These are phyloP conservation scores for Calonectria pseudoturangicola DNA, from an alignment of 2,329 filamentous ascomycete species.

Conservation along the genomic window DNA sequence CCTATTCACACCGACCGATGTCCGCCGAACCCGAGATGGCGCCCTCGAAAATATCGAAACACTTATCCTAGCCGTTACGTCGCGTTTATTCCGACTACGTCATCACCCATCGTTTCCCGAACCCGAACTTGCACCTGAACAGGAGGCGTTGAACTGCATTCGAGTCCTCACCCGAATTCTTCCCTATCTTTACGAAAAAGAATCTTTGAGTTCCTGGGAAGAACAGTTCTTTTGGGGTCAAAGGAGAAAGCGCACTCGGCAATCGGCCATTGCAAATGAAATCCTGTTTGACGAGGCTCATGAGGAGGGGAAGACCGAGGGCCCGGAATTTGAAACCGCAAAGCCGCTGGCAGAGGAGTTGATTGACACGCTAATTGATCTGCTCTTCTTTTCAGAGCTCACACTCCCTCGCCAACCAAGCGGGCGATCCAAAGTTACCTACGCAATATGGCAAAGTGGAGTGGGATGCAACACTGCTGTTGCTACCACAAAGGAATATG, in stretches of 20 bases:
- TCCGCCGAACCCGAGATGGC: slow-evolving; percentile 89
- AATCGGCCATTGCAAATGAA: slow-evolving; percentile 80
- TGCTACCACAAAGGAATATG: slow-evolving; percentile 91
- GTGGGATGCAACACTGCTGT: slow-evolving; percentile 95
- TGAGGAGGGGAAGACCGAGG: slow-evolving; percentile 66
- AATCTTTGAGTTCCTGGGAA: slow-evolving; percentile 89
- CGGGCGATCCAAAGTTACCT: slow-evolving; percentile 87
- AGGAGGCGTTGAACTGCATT: slow-evolving; percentile 95
- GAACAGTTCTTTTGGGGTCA: slow-evolving; percentile 93
- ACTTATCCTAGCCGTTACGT: slow-evolving; percentile 87
- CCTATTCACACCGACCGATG: slow-evolving; percentile 91
- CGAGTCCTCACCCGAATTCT: slow-evolving; percentile 91
- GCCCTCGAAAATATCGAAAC: slow-evolving; percentile 93
- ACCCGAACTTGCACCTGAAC: slow-evolving; percentile 86
- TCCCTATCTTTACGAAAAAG: slow-evolving; percentile 93
- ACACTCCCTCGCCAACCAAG: slow-evolving; percentile 85
- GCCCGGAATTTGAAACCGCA: slow-evolving; percentile 84
- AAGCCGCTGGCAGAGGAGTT: slow-evolving; percentile 95
- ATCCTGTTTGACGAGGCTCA: slow-evolving; percentile 89
- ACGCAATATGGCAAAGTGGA: slow-evolving; percentile 98
- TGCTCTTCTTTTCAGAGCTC: slow-evolving; percentile 94
- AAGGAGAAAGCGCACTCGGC: slow-evolving; percentile 82
- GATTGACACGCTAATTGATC: slow-evolving; percentile 90
- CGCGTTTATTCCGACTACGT: slow-evolving; percentile 86
- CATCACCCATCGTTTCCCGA: slow-evolving; percentile 95